phyloP scores from a whole-genome alignment of 2,329 filamentous ascomycete genomes.

The Parasarocladium wereldwijsianum region DNA sequence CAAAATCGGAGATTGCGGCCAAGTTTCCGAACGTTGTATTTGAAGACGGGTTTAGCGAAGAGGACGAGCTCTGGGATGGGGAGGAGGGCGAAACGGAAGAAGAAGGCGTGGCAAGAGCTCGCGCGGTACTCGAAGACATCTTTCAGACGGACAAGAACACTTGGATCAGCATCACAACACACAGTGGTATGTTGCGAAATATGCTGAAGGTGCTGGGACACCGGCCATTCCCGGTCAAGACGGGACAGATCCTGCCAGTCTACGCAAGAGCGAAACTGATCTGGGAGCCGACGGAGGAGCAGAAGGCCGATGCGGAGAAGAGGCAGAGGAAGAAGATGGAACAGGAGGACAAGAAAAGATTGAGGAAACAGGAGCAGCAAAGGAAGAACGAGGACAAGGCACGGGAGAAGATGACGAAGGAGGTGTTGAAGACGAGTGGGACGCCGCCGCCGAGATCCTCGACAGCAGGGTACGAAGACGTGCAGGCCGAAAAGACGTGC shows the following conservation, averaged over 20 bases:
- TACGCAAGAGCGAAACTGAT: constrained; percentile 39
- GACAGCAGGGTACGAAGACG: no score
- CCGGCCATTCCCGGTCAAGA: constrained; percentile 44
- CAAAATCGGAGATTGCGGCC: constrained; percentile 33
- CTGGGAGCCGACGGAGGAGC: constrained; percentile 15
- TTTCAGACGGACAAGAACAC: constrained; percentile 36
- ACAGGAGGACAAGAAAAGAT: no score
- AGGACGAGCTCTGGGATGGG: constrained; percentile 30
- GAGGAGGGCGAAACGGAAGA: constrained; percentile 24
- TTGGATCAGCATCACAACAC: constrained; percentile 45
- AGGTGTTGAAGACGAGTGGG: no score
- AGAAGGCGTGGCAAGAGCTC: constrained; percentile 34
- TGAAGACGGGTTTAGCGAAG: constrained; percentile 46
- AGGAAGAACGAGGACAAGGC: no score
- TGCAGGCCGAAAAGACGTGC: no score
- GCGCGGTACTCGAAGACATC: constrained; percentile 38
- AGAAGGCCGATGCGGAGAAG: constrained; percentile 18
- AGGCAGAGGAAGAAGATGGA: no score
- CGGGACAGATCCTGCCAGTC: constrained; percentile 53
- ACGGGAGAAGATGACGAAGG: no score
- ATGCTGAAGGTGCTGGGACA: constrained; percentile 44
- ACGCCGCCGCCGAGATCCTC: no score
- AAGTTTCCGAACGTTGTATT: constrained; percentile 39
- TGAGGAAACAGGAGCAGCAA: no score
- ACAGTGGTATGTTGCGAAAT: constrained; percentile 40